phyloP scores from a whole-genome alignment of 352 stramenopile genomes.

The Pythium pyrilobum region DNA sequence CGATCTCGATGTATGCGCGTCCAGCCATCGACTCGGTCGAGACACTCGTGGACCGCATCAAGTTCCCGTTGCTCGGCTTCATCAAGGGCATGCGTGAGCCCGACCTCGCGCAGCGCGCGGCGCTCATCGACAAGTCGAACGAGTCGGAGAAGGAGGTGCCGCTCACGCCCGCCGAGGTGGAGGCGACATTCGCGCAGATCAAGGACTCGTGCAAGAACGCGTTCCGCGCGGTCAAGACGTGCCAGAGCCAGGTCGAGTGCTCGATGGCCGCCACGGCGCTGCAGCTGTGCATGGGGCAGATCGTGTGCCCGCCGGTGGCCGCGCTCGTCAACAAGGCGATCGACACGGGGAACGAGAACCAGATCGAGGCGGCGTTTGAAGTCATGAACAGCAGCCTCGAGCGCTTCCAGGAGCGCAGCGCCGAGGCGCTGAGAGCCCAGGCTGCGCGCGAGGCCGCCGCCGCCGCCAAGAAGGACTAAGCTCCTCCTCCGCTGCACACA shows the following conservation, averaged over 20 bases:
- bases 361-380: constrained; percentile 73
- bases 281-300: constrained; percentile 85
- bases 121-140: constrained; percentile 38
- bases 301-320: constrained; percentile 76
- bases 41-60: constrained; percentile 72
- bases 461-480: constrained; percentile 29
- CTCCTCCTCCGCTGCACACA: neutral
- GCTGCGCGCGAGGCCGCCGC: constrained; percentile 60
- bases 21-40: constrained; percentile 77
- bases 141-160: constrained; percentile 35
- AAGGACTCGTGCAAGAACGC: constrained; percentile 80
- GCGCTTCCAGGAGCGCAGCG: constrained; percentile 74
- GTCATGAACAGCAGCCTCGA: constrained; percentile 72
- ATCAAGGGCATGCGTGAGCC: constrained; percentile 44
- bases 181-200: constrained; percentile 80
- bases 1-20: constrained; percentile 85
- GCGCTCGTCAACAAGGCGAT: constrained; percentile 63
- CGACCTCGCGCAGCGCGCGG: constrained; percentile 40
- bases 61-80: constrained; percentile 58
- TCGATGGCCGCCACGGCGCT: constrained; percentile 82
- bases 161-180: constrained; percentile 63
- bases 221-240: constrained; percentile 75
- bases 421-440: constrained; percentile 65
- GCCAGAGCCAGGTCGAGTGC: constrained; percentile 72
- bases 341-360: constrained; percentile 49